Conservation (phyloP, 495 filamentous ascomycete species). For the Achaetomiella virescens region DNA sequence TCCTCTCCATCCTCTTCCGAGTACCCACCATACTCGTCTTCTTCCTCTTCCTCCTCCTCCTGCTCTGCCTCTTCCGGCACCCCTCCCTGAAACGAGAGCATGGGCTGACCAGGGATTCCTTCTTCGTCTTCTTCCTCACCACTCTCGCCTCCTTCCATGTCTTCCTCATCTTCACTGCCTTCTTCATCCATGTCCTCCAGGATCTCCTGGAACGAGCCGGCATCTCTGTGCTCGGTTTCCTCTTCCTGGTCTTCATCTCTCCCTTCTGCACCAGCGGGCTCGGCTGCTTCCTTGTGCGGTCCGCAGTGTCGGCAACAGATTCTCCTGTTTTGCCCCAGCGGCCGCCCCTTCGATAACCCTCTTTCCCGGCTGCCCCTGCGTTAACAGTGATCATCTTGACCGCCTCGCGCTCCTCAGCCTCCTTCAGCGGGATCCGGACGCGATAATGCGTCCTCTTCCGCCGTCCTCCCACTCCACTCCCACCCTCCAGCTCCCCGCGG, state of each 20-base stretch:
- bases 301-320: background rate
- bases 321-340: background rate
- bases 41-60: slow-evolving; percentile 9
- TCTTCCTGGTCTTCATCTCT: slow-evolving; percentile 6
- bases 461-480: background rate
- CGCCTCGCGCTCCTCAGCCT: slow-evolving; percentile 27
- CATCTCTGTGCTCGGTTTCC: slow-evolving; percentile 7
- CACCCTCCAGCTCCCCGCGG: slow-evolving; percentile 11
- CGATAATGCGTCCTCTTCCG: slow-evolving; percentile 26
- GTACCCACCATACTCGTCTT: slow-evolving; percentile 2
- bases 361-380: slow-evolving; percentile 6
- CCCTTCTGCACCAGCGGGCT: background rate
- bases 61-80: slow-evolving; percentile 8
- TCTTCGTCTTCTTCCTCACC: slow-evolving; percentile 2
- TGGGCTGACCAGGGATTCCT: background rate
- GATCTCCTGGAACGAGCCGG: slow-evolving; percentile 9
- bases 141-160: background rate
- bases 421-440: slow-evolving; percentile 37
- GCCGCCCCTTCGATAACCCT: background rate
- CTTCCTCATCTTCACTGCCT: slow-evolving; percentile 14
- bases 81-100: background rate
- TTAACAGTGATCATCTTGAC: slow-evolving; percentile 29
- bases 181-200: slow-evolving; percentile 21
- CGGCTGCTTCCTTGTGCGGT: background rate
- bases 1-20: slow-evolving; percentile 18